phyloP scores from a whole-genome alignment of 208 protist genomes.

The Leishmania aethiopica region DNA sequence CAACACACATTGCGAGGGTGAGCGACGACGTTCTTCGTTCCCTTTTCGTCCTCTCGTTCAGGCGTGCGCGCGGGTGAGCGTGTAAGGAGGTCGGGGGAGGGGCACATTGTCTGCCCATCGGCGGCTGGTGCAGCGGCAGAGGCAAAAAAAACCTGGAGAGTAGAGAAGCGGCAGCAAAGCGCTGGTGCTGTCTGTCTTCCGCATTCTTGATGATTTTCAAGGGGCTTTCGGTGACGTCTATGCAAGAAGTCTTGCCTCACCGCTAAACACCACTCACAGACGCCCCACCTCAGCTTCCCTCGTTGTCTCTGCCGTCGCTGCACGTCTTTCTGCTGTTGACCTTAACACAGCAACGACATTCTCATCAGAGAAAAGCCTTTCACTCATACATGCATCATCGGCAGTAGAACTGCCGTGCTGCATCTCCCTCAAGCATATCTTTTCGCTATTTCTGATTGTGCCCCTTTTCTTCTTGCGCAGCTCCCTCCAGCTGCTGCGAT shows the following conservation, averaged over 20 bases:
- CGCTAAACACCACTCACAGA: not conserved
- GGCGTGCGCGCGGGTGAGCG: not conserved
- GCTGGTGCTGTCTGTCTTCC: not conserved
- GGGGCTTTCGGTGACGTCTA: not conserved
- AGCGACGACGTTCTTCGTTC: not conserved
- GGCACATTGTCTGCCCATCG: not conserved
- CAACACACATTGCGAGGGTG: not conserved
- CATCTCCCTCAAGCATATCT: not conserved
- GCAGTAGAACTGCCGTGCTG: not conserved
- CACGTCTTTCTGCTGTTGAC: not conserved
- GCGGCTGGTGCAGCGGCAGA: not conserved
- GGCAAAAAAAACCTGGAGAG: not conserved
- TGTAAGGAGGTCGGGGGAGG: not conserved
- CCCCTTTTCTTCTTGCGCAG: not conserved
- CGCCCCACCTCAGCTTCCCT: slow-evolving; percentile 12
- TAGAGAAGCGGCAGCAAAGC: not conserved
- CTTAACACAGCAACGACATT: too few species aligned
- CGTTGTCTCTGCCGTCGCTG: slow-evolving; percentile 21
- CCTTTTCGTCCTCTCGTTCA: too few species aligned
- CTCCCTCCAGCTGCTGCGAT: not conserved
- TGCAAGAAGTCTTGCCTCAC: not conserved
- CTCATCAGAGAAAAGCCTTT: not conserved
- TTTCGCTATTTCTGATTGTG: not conserved
- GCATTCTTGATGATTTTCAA: not conserved
- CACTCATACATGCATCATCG: not conserved